phyloP scores from a whole-genome alignment of 257 asterid genomes.

The Capsicum pubescens region DNA sequence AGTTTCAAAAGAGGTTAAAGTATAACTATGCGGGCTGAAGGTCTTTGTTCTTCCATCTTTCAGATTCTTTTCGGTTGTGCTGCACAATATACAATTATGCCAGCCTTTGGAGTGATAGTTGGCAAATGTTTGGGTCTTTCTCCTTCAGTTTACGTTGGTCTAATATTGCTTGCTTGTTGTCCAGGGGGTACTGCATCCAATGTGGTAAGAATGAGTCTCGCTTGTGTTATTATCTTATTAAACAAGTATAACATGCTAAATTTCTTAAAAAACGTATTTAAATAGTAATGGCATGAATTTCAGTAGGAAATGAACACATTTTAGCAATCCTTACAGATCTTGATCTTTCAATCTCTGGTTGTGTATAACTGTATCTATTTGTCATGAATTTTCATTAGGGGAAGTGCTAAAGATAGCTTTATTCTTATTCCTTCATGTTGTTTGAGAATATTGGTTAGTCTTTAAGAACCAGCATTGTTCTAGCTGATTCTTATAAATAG shows the following conservation, averaged over 20 bases:
- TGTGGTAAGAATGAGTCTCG: slow-evolving; percentile 63
- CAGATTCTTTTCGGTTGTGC: slow-evolving; percentile 84
- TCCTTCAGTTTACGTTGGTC: slow-evolving; percentile 76
- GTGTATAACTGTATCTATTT: not conserved
- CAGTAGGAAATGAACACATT: not conserved
- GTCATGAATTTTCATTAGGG: not conserved
- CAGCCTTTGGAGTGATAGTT: slow-evolving; percentile 63
- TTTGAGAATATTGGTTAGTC: not conserved
- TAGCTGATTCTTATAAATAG: not conserved
- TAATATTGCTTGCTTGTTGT: slow-evolving; percentile 85
- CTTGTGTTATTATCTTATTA: not conserved
- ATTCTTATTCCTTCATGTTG: slow-evolving; percentile 9
- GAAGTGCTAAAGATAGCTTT: not conserved
- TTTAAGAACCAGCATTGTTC: not conserved
- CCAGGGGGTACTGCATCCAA: slow-evolving; percentile 98
- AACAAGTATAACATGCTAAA: not conserved
- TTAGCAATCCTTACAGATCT: not conserved
- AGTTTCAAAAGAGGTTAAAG: not conserved
- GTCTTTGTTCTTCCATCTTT: slow-evolving; percentile 27
- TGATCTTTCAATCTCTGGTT: not conserved
- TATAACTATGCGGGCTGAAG: not conserved
- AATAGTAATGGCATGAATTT: not conserved
- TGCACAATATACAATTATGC: slow-evolving; percentile 90
- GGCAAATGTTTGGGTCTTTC: slow-evolving; percentile 78
- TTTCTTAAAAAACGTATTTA: not conserved